Evolutionary conservation across 345 rosid species (phyloP), one percentile per base, ranked within the genome.

Genomic region (Salix udensis): DNA sequence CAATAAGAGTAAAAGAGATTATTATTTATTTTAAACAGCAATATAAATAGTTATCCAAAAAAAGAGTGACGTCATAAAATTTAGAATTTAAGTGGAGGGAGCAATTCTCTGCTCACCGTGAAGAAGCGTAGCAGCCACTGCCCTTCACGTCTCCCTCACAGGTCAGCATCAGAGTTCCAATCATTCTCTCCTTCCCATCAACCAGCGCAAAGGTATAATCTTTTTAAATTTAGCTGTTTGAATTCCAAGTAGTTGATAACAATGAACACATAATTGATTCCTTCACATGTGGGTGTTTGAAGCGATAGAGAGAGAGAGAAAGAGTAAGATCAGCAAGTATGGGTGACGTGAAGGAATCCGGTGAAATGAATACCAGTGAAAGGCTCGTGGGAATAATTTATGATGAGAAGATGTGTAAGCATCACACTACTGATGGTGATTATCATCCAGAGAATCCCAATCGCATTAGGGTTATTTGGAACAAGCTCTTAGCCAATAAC

Each of bases 331-430:
- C 15, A 15, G 48, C 48, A 70, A 60, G 11, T 42, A 75, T 74
- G 82, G 84, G 65, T 40, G 75, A 71, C 36, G 58, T 36, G 42
- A 67, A 40, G 42, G 70, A 31, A 16, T 34, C 68, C 13, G 30
- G 70, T 36, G 76, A 50, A n/a, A 71, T 21, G 37, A 26, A 14
- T 61, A 68, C 52, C 65, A 28, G 18, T n/a, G 84, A 71, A 50
- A 86, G 92, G 74, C 87, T 84, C 46, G 95, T 93, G 34, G 97
- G 98, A 34, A 72, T 93, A 60, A 13, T 87, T 11, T 93, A 91
- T 87, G 97, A 93, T 65, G 95, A 89, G 86, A 86, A 89, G 69
- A 96, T 92, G 98, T 90, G 98, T 72, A 89, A 83, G 36, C 99
- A 96, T 79, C 82, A 65, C 44, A 86, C 91, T 37, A 92, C 97